Evolutionary conservation across 2,329 filamentous ascomycete species (phyloP).

Genomic region (Beauveria medogensis): DNA sequence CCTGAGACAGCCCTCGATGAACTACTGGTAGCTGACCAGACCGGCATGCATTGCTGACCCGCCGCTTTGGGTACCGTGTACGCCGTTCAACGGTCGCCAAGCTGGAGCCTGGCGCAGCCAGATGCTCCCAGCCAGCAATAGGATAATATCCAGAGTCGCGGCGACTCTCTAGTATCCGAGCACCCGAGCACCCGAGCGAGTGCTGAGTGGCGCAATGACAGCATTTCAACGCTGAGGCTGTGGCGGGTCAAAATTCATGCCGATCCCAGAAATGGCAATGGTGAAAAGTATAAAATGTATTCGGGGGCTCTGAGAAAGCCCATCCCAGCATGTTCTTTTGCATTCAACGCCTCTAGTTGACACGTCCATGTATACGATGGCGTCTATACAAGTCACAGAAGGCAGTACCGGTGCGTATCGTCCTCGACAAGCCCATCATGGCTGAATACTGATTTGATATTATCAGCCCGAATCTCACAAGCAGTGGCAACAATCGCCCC

Average conservation of each 20-base stretch:
- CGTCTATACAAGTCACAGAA: neutral
- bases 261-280: neutral
- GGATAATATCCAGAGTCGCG: too few relatives aligned
- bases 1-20: too few relatives aligned
- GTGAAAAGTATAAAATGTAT: neutral
- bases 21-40: too few relatives aligned
- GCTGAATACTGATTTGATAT: neutral
- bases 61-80: too few relatives aligned
- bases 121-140: too few relatives aligned
- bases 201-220: neutral
- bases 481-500: neutral
- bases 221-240: neutral
- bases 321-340: neutral
- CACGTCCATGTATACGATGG: neutral
- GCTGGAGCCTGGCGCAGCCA: too few relatives aligned
- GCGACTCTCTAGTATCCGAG: too few relatives aligned
- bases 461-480: neutral
- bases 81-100: too few relatives aligned
- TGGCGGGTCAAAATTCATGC: neutral
- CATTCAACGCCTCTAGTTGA: neutral
- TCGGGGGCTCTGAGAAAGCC: neutral
- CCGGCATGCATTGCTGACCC: too few relatives aligned
- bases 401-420: neutral
- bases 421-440: too few relatives aligned
- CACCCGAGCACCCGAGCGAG: too few relatives aligned